Conservation (phyloP, 2,329 filamentous ascomycete genomes). For the Diaporthe vexans region DNA sequence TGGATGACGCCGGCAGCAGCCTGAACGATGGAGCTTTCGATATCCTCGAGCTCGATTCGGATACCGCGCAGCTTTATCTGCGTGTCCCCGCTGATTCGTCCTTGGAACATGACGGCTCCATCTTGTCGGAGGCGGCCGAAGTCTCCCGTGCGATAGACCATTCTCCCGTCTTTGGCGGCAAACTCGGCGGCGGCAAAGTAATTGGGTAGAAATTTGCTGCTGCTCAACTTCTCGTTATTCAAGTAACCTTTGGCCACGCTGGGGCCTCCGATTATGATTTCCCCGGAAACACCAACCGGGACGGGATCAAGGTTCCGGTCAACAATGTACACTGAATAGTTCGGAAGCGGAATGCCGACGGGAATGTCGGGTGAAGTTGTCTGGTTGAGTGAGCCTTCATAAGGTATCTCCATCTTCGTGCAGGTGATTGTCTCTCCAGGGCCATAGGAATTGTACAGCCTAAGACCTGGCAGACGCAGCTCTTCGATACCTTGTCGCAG, state of each 20-base stretch:
- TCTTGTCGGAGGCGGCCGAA: constrained; percentile 51
- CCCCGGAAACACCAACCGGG: constrained; percentile 54
- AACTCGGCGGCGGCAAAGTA: constrained; percentile 35
- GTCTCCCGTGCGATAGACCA: constrained; percentile 59
- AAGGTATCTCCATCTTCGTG: constrained; percentile 31
- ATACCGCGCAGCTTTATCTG: constrained; percentile 58
- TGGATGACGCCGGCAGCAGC: neutral
- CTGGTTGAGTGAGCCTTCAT: neutral
- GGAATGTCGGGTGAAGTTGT: neutral
- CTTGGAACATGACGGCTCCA: constrained; percentile 53
- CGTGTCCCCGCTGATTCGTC: constrained; percentile 57
- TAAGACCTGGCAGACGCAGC: constrained; percentile 29
- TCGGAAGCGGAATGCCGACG: constrained; percentile 42
- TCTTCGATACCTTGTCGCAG: neutral
- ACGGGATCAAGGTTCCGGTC: constrained; percentile 50
- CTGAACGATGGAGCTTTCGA: constrained; percentile 26
- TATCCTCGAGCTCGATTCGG: constrained; percentile 54
- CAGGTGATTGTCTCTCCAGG: constrained; percentile 23
- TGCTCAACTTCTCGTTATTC: constrained; percentile 45
- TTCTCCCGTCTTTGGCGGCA: constrained; percentile 41
- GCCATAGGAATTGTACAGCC: constrained; percentile 34
- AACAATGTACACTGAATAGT: constrained; percentile 58
- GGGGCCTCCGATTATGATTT: constrained; percentile 57
- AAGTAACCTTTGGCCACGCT: constrained; percentile 58
- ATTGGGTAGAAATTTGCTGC: constrained; percentile 36